These are phyloP conservation scores for Calocybe indica DNA, from an alignment of 768 basidiomycete genomes.

Conservation along the genomic window DNA sequence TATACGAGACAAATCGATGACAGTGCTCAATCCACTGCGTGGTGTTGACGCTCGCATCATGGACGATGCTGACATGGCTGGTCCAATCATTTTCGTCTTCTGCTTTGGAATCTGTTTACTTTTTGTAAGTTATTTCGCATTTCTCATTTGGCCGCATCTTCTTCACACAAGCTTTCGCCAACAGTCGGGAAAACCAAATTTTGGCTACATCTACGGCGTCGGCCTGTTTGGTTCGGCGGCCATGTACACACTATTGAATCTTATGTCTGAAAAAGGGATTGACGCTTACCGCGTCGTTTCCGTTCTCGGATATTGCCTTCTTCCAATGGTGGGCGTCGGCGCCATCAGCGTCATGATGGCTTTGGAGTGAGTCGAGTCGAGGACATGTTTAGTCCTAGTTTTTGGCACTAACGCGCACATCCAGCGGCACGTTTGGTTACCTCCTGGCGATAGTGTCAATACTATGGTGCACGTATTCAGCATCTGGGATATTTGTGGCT, in stretches of 20 bases:
- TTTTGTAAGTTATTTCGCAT: constrained; percentile 53
- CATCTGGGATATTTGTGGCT: constrained; percentile 92
- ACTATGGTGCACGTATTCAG: constrained; percentile 95
- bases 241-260: constrained; percentile 90
- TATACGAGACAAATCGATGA: constrained; percentile 89
- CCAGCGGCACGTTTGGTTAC: constrained; percentile 81
- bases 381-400: not conserved
- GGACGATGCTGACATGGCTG: constrained; percentile 98
- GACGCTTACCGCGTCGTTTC: constrained; percentile 94
- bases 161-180: constrained; percentile 6
- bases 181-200: constrained; percentile 97
- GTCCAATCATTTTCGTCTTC: constrained; percentile 92
- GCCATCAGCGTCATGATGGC: constrained; percentile 82
- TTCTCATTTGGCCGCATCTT: not conserved
- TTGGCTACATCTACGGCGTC: constrained; percentile 98
- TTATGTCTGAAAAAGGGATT: constrained; percentile 94
- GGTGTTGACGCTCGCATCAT: constrained; percentile 87
- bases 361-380: constrained; percentile 65
- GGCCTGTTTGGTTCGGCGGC: constrained; percentile 90
- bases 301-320: constrained; percentile 92
- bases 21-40: constrained; percentile 89
- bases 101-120: constrained; percentile 91
- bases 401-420: constrained; percentile 7
- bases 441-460: constrained; percentile 77
- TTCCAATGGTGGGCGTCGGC: constrained; percentile 95